phyloP scores from a whole-genome alignment of 1,139 yeast species.

The Yamadazyma sp. region DNA sequence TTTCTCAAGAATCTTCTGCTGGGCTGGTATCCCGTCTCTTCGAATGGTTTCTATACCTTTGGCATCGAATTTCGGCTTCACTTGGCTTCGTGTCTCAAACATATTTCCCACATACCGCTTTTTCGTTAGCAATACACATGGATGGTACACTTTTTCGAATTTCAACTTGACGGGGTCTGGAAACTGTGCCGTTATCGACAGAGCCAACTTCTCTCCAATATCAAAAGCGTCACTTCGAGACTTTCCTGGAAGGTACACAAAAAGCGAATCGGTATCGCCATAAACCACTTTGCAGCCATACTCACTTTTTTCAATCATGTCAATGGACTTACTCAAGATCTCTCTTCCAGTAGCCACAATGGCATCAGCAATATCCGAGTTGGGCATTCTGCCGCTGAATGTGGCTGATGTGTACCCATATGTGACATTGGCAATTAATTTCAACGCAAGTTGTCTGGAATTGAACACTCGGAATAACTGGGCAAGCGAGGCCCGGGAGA shows the following conservation, averaged over 20 bases:
- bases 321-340: constrained; percentile 69
- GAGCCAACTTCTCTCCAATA: constrained; percentile 71
- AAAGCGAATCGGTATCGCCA: constrained; percentile 94
- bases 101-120: constrained; percentile 87
- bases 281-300: constrained; percentile 95
- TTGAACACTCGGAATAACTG: constrained; percentile 59
- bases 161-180: constrained; percentile 83
- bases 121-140: constrained; percentile 78
- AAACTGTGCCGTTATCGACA: constrained; percentile 58
- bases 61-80: constrained; percentile 76
- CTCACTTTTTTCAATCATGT: constrained; percentile 57
- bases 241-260: constrained; percentile 86
- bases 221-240: constrained; percentile 73
- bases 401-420: constrained; percentile 96
- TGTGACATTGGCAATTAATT: constrained; percentile 90
- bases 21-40: constrained; percentile 93
- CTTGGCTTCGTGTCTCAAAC: constrained; percentile 59
- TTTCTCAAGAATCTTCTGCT: constrained; percentile 76
- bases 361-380: constrained; percentile 91
- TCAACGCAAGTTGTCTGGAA: constrained; percentile 82
- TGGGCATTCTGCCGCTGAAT: constrained; percentile 96
- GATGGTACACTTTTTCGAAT: constrained; percentile 91
- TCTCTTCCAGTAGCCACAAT: constrained; percentile 92
- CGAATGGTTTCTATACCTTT: constrained; percentile 95
- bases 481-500: constrained; percentile 35